Evolutionary conservation across 108 stramenopile species (phyloP).

Genomic region (Parmales sp.): DNA sequence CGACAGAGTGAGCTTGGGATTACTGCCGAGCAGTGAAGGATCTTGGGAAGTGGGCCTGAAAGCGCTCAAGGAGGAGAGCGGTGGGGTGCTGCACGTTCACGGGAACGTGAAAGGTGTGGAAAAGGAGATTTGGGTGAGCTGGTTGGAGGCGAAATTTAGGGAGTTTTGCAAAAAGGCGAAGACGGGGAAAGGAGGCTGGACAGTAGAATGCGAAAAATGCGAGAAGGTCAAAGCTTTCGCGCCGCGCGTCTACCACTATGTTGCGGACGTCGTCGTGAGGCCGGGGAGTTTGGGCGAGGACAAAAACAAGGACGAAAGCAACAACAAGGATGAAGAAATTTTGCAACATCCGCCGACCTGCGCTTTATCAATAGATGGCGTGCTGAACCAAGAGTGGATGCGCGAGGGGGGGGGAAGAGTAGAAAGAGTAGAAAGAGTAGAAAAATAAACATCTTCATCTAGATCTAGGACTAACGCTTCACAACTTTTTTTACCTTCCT

Average conservation of each 20-base stretch:
- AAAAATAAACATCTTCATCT: too few species aligned
- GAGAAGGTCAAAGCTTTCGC: slow-evolving; percentile 82
- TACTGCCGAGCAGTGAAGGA: slow-evolving; percentile 82
- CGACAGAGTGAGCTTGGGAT: slow-evolving; percentile 81
- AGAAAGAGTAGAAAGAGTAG: too few species aligned
- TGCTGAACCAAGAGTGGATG: too few species aligned
- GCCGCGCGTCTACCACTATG: slow-evolving; percentile 29
- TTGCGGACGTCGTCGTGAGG: slow-evolving; percentile 22
- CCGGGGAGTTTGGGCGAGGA: too few species aligned
- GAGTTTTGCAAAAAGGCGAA: not conserved
- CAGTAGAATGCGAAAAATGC: slow-evolving; percentile 52
- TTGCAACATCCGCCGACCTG: too few species aligned
- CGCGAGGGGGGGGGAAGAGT: too few species aligned
- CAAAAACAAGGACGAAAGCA: too few species aligned
- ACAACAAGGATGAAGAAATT: too few species aligned
- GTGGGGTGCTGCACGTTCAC: slow-evolving; percentile 87
- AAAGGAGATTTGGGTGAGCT: slow-evolving; percentile 47
- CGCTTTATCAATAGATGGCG: too few species aligned
- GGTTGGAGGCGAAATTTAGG: too few species aligned
- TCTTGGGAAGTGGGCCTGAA: slow-evolving; percentile 73
- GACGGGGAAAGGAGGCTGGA: slow-evolving; percentile 33
- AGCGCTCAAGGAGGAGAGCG: slow-evolving; percentile 40
- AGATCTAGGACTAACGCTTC: too few species aligned
- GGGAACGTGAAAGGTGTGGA: slow-evolving; percentile 68
- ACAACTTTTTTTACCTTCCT: too few species aligned